Evolutionary conservation across 352 stramenopile genomes (phyloP), one percentile per base, ranked within the genome.

Genomic region (Pythium aphanidermatum): DNA sequence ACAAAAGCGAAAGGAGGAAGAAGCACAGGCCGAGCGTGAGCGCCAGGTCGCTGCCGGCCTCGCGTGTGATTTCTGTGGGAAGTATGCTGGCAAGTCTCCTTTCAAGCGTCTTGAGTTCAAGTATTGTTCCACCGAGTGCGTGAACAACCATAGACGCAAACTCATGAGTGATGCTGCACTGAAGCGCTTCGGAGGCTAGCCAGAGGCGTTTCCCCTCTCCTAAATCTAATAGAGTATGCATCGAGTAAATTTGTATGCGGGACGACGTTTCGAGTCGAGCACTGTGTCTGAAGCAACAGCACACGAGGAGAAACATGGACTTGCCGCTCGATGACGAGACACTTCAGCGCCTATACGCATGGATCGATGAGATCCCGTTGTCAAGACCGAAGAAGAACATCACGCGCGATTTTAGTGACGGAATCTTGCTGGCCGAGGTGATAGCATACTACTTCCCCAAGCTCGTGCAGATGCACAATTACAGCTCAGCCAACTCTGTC

Each of bases 381-480:
- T 96, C 83, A 19, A 69, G 94, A 8, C 91, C 93, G 2, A 98
- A 98, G 78, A 87, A 90, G 50, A 98, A 96, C 63, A 98, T 98
- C 46, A 63, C 87, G 30, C 69, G 94, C 13, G 94, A 98, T 72
- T 98, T 98, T 57, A 97, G 87, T 54, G 94, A 98, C 64, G 93
- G 83, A 14, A 91, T 95, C 29, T 61, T 95, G 26, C 60, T 83
- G 23, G 88, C 86, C 14, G 89, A 97, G 48, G 86, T 97, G n/a
- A 67, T 98, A 20, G 78, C 83, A 10, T 93, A 95, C 54, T 98
- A 97, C 69, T 97, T 97, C 52, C 94, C 94, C 21, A 94, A 96
- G 58, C 53, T 97, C 35, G 94, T 98, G 31, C 86, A 98, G 54
- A 83, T 98, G 65, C 94, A 98, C 70, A 98, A 98, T 68, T 98